Base-by-base conservation (phyloP, 169 alveolate species). In the Ichthyophthirius multifiliis region DNA sequence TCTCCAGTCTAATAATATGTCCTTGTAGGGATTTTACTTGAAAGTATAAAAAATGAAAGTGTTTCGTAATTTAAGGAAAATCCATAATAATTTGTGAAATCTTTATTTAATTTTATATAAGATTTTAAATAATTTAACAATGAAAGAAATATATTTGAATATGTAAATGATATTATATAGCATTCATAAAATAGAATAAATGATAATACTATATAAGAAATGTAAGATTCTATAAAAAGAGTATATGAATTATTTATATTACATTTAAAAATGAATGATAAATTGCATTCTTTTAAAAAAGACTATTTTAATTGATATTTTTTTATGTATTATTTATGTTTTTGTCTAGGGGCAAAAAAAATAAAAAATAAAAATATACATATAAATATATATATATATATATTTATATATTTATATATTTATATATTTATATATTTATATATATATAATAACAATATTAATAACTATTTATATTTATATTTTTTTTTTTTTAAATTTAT, bases 191-290 rank as follows among this genome's bases (percentile, higher is more conserved):
- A 55, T 10, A 23, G 10, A 55, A 55, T 55, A 2, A 34, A 55
- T 3, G n/a, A 16, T 4, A 55, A 55, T 55, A 55, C 71, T 18
- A 9, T 41, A 0, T 47, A 39, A 4, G 15, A 37, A 10, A 41
- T 67, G 16, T 16, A 34, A 23, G 43, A 34, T 16, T 41, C 35
- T 6, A 7, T 67, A 15, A 27, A 35, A 10, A 67, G 77, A 67
- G n/a, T 67, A 15, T 67, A 37, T 18, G 77, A 67, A 67, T 67
- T 67, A 39, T 67, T 67, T 67, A 39, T 67, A 13, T 37, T 67
- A 62, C 77, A 67, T 37, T 39, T 41, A 15, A 67, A 67, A 39
- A 67, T 67, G 77, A 67, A 67, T 41, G 77, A 67, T 23, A 34
- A 39, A 37, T 37, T 67, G n/a, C 30, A 18, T 15, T 62, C 77